Conservation (phyloP, 352 stramenopile genomes). For the Pythium dissimile region DNA sequence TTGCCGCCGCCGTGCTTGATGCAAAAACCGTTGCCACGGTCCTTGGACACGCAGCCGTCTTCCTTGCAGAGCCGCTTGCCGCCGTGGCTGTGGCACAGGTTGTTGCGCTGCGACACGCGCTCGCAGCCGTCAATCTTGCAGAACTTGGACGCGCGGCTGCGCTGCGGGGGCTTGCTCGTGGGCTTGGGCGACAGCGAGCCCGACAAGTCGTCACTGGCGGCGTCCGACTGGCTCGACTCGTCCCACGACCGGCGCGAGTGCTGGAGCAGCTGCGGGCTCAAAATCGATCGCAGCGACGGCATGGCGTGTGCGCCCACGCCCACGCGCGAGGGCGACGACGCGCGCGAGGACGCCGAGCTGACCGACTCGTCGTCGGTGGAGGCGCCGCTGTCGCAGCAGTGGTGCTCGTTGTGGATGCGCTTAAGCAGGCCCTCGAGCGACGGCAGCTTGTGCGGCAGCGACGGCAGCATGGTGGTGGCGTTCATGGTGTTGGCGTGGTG, state of each 20-base stretch:
- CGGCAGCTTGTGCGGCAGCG: slow-evolving; percentile 41
- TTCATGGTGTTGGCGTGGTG: too few relatives aligned
- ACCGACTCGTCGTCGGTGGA: slow-evolving; percentile 24
- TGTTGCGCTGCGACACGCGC: slow-evolving; percentile 81
- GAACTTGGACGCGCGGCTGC: slow-evolving; percentile 83
- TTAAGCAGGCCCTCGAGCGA: slow-evolving; percentile 65
- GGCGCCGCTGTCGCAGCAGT: neutral
- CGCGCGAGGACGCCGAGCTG: neutral
- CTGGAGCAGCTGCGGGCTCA: slow-evolving; percentile 33
- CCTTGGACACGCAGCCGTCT: slow-evolving; percentile 68
- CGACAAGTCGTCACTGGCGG: slow-evolving; percentile 18
- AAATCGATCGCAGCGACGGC: slow-evolving; percentile 49
- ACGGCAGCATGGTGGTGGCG: too few relatives aligned
- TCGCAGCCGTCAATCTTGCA: slow-evolving; percentile 81
- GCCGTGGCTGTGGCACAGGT: slow-evolving; percentile 77
- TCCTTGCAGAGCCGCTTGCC: slow-evolving; percentile 84
- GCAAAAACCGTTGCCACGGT: slow-evolving; percentile 79
- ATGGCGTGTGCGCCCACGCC: slow-evolving; percentile 20
- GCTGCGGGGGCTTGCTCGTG: slow-evolving; percentile 22
- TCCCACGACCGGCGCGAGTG: slow-evolving; percentile 11
- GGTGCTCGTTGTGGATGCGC: slow-evolving; percentile 42
- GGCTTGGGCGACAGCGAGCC: neutral
- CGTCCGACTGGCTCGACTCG: slow-evolving; percentile 15
- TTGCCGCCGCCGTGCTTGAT: slow-evolving; percentile 83
- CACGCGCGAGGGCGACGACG: slow-evolving; percentile 1